Conservation (phyloP, 108 stramenopile genomes). For the Cyclostephanos tholiformis region DNA sequence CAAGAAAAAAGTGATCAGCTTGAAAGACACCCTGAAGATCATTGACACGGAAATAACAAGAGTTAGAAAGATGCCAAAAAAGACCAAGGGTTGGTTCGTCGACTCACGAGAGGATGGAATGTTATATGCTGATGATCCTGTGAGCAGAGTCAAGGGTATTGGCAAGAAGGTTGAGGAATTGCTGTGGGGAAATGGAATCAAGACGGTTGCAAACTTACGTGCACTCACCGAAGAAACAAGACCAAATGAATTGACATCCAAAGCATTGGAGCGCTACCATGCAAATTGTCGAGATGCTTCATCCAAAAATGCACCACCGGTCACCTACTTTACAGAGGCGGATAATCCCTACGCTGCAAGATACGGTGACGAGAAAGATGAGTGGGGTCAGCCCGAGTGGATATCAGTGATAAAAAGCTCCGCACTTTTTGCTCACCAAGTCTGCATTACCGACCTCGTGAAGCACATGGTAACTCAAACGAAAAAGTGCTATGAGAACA, state of each 20-base stretch:
- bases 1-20: background rate
- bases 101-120: background rate
- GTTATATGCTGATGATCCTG: background rate
- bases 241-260: background rate
- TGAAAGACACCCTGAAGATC: background rate
- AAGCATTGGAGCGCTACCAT: background rate
- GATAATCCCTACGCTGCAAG: background rate
- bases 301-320: background rate
- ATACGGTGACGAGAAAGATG: background rate
- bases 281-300: background rate
- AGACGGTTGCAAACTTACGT: background rate
- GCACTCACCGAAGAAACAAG: background rate
- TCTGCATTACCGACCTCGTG: slow-evolving; percentile 15
- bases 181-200: background rate
- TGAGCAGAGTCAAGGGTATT: background rate
- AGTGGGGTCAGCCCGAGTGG: background rate
- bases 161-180: background rate
- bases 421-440: background rate
- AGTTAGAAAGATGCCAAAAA: background rate
- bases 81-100: background rate
- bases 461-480: slow-evolving; percentile 7
- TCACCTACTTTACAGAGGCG: background rate
- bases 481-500: slow-evolving; percentile 1
- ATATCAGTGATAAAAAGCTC: background rate
- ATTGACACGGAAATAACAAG: background rate